phyloP scores from a whole-genome alignment of 345 rosid genomes.

The Excoecaria agallocha region DNA sequence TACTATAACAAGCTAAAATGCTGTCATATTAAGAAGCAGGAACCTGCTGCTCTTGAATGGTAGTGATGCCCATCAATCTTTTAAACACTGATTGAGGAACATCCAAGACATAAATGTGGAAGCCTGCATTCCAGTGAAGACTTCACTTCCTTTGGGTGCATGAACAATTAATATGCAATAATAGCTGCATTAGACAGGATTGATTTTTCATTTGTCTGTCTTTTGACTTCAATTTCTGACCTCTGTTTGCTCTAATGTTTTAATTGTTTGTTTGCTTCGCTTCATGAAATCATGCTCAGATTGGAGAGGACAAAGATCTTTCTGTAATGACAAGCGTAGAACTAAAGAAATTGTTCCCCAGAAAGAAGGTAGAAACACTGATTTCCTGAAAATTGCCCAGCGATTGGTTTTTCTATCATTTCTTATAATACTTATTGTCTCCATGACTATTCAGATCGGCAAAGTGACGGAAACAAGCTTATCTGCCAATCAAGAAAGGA shows the following conservation, averaged over 20 bases:
- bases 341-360: slow-evolving; percentile 57
- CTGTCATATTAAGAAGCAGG: background rate
- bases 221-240: background rate
- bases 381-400: background rate
- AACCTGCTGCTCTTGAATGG: background rate
- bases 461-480: slow-evolving; percentile 67
- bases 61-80: background rate
- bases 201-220: background rate
- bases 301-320: slow-evolving; percentile 79
- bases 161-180: background rate
- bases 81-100: background rate
- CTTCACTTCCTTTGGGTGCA: background rate
- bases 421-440: background rate
- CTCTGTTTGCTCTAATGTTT: background rate
- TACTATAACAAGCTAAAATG: too few relatives aligned
- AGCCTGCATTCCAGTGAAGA: background rate
- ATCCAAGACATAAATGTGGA: too few relatives aligned
- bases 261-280: background rate
- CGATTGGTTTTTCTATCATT: slow-evolving; percentile 8
- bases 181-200: background rate
- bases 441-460: slow-evolving; percentile 41
- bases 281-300: slow-evolving; percentile 27
- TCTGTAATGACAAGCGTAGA: slow-evolving; percentile 64
- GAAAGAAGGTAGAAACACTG: slow-evolving; percentile 39
- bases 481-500: slow-evolving; percentile 80